Conservation (phyloP, 164 flowering plant genomes). For the Vitis vinifera region DNA sequence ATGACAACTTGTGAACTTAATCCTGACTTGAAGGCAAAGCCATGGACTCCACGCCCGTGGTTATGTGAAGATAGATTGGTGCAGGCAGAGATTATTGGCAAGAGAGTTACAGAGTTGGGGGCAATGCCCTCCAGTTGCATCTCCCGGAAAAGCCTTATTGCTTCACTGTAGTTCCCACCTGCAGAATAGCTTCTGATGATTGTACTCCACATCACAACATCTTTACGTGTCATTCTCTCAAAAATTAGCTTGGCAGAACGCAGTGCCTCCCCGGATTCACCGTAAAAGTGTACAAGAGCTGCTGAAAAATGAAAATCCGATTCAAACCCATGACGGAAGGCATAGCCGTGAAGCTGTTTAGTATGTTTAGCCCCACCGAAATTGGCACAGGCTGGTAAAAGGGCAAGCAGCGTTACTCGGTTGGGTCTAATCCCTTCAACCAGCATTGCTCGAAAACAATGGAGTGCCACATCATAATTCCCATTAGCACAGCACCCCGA, state of each 20-base stretch:
- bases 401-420: constrained; percentile 43
- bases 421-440: constrained; percentile 44
- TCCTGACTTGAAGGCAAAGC: constrained; percentile 37
- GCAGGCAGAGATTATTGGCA: constrained; percentile 47
- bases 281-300: constrained; percentile 48
- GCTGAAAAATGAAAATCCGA: constrained; percentile 36
- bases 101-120: constrained; percentile 51
- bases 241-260: constrained; percentile 31
- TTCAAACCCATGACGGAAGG: constrained; percentile 41
- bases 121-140: constrained; percentile 47
- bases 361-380: constrained; percentile 25
- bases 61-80: constrained; percentile 21
- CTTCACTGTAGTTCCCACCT: constrained; percentile 21
- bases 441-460: constrained; percentile 50
- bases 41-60: constrained; percentile 43
- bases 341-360: constrained; percentile 59
- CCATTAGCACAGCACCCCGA: constrained; percentile 39
- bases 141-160: constrained; percentile 35
- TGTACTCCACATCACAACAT: constrained; percentile 61
- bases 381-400: constrained; percentile 48
- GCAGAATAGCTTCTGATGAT: constrained; percentile 40
- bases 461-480: constrained; percentile 29
- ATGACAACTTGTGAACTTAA: constrained; percentile 26
- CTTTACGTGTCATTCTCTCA: constrained; percentile 33
- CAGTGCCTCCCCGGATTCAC: constrained; percentile 21